A percentile compares a stretch with the other conserved stretches of the same genome.
phyloP scores from a whole-genome alignment of 352 stramenopile species.

The Globisporangium polare region DNA sequence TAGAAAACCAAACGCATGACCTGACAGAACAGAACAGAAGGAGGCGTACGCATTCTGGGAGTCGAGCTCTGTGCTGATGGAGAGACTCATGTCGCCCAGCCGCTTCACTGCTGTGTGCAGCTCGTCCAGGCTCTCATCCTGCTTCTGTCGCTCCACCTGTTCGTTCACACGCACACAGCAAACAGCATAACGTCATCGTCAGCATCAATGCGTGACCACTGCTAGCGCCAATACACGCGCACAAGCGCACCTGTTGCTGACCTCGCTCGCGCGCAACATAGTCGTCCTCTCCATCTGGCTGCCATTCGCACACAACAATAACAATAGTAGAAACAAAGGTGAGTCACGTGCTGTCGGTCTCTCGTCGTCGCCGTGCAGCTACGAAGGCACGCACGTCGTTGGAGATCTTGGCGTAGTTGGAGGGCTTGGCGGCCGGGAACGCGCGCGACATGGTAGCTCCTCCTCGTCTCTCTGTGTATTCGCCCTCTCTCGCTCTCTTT shows the following conservation, averaged over 20 bases:
- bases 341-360: background rate
- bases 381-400: conserved; percentile 39
- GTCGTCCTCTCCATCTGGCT: conserved; percentile 63
- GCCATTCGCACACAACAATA: conserved; percentile 1
- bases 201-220: background rate
- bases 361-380: background rate
- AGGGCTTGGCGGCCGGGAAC: conserved; percentile 55
- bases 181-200: background rate
- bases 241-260: conserved; percentile 39
- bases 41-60: conserved; percentile 67
- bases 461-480: background rate
- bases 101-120: conserved; percentile 77
- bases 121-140: conserved; percentile 80
- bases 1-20: background rate
- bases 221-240: no score
- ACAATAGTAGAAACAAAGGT: background rate
- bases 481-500: background rate
- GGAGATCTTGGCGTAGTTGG: conserved; percentile 68
- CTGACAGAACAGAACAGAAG: no score
- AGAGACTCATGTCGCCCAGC: conserved; percentile 77
- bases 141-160: conserved; percentile 69
- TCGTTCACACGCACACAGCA: background rate
- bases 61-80: conserved; percentile 81
- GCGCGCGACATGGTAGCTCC: conserved; percentile 40
- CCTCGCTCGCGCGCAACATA: conserved; percentile 40